Percentiles rank a stretch among this genome's conserved stretches.
These are phyloP conservation scores for Aspergillus vadensis DNA, from an alignment of 2,329 filamentous ascomycete genomes.

Conservation along the genomic window DNA sequence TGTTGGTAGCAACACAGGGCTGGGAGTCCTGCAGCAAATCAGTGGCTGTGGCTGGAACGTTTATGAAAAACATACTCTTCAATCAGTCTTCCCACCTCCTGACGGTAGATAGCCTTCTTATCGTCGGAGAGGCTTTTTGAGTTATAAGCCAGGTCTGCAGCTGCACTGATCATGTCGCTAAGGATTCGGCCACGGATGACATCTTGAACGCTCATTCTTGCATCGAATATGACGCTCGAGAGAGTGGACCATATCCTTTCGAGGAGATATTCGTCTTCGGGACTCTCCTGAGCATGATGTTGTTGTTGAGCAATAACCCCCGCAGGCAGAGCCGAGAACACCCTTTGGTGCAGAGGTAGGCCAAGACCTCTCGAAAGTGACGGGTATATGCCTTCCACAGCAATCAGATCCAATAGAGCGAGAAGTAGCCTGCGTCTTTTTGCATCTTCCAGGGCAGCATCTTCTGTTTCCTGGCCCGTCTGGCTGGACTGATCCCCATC, in stretches of 20 bases:
- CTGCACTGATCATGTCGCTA: constrained; percentile 44
- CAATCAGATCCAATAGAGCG: constrained; percentile 46
- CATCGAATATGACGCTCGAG: constrained; percentile 35
- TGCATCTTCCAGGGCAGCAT: constrained; percentile 43
- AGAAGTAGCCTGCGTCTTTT: constrained; percentile 43
- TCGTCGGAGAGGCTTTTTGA: constrained; percentile 24
- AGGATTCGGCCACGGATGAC: constrained; percentile 43
- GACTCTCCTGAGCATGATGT: constrained; percentile 20
- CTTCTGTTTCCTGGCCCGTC: constrained; percentile 20
- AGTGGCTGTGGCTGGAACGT: constrained; percentile 10
- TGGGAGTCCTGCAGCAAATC: constrained; percentile 37
- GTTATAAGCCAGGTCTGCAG: constrained; percentile 43
- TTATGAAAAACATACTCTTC: constrained; percentile 32
- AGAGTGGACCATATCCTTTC: constrained; percentile 32
- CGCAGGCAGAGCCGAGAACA: constrained; percentile 46
- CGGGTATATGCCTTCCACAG: constrained; percentile 49
- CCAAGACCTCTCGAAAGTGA: constrained; percentile 46
- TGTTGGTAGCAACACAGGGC: constrained; percentile 36
- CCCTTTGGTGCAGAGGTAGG: constrained; percentile 46
- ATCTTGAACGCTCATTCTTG: constrained; percentile 39
- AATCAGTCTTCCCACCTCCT: constrained; percentile 34
- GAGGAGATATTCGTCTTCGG: constrained; percentile 35
- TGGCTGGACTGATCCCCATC: constrained; percentile 11
- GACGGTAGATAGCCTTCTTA: constrained; percentile 23
- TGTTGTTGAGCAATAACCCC: constrained; percentile 45